A percentile compares a stretch with the other conserved stretches of the same genome.
Conservation (phyloP, 371 early-diverging fungal species). For the Mucor irregularis region DNA sequence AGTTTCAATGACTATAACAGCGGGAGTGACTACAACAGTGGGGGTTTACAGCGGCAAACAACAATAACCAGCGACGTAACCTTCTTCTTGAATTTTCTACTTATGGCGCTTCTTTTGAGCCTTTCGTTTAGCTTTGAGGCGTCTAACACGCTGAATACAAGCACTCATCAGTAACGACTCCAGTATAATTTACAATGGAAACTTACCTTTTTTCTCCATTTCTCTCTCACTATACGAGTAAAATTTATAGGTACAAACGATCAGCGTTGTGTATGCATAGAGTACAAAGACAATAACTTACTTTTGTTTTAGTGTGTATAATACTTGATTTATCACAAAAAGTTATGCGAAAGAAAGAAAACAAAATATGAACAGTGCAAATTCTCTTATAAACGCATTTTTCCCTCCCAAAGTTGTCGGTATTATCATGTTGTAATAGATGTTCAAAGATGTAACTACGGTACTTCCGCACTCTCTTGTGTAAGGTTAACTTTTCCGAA, state of each 20-base stretch:
- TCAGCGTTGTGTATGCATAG: not conserved
- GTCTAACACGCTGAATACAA: constrained; percentile 41
- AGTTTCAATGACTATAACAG: too few species aligned
- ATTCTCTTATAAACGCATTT: too few species aligned
- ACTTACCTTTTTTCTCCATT: constrained; percentile 32
- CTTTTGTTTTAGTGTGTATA: not conserved
- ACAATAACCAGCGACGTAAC: not conserved
- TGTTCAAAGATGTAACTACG: too few species aligned
- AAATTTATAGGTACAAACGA: not conserved
- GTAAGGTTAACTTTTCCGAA: too few species aligned
- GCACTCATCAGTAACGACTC: not conserved
- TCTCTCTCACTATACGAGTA: constrained; percentile 19
- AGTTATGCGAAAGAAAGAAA: too few species aligned
- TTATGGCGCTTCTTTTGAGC: constrained; percentile 30
- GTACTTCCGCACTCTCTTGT: too few species aligned
- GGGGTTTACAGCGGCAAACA: too few species aligned
- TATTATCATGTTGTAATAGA: too few species aligned
- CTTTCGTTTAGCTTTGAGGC: constrained; percentile 30
- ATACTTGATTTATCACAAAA: too few species aligned
- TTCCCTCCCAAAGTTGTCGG: too few species aligned
- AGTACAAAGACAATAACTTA: not conserved
- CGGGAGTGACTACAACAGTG: too few species aligned
- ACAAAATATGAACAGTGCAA: too few species aligned
- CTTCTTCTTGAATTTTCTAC: not conserved
- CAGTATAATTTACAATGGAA: not conserved